Evolutionary conservation across 257 asterid genomes (phyloP).

Genomic region (Leptodermis oblonga): DNA sequence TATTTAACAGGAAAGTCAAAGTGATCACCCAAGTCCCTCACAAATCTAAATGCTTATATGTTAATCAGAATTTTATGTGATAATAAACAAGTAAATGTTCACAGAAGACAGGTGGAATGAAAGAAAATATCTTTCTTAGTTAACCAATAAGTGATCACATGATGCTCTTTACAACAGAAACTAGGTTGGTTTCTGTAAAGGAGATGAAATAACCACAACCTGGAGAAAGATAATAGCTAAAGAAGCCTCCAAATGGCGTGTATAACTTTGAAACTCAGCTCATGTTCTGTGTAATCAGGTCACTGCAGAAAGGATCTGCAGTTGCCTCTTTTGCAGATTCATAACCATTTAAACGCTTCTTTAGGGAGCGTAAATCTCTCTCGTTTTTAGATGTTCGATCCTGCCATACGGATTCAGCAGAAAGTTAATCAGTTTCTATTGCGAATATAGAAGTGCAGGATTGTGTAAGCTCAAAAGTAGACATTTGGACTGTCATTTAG

Average conservation of each 20-base stretch:
- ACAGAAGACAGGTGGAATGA: too few relatives aligned
- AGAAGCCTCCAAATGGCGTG: too few relatives aligned
- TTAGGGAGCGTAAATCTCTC: conserved; percentile 69
- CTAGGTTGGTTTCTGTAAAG: too few relatives aligned
- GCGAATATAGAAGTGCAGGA: background rate
- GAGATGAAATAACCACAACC: too few relatives aligned
- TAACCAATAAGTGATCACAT: too few relatives aligned
- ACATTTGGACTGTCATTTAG: background rate
- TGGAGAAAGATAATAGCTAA: too few relatives aligned
- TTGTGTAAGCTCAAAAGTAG: background rate
- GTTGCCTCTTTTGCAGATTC: conserved; percentile 78
- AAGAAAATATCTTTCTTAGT: too few relatives aligned
- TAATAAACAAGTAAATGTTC: too few relatives aligned
- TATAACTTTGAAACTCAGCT: too few relatives aligned
- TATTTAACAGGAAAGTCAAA: too few relatives aligned
- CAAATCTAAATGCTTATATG: background rate
- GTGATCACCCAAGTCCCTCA: background rate
- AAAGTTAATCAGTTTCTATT: background rate
- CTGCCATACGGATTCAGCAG: conserved; percentile 33
- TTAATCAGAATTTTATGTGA: too few relatives aligned
- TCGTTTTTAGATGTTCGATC: conserved; percentile 57
- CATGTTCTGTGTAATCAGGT: conserved; percentile 30
- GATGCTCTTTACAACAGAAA: too few relatives aligned
- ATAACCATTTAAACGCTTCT: conserved; percentile 57
- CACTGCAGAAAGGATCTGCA: conserved; percentile 58